phyloP scores from a whole-genome alignment of 352 stramenopile genomes.

The Pythium volutum region DNA sequence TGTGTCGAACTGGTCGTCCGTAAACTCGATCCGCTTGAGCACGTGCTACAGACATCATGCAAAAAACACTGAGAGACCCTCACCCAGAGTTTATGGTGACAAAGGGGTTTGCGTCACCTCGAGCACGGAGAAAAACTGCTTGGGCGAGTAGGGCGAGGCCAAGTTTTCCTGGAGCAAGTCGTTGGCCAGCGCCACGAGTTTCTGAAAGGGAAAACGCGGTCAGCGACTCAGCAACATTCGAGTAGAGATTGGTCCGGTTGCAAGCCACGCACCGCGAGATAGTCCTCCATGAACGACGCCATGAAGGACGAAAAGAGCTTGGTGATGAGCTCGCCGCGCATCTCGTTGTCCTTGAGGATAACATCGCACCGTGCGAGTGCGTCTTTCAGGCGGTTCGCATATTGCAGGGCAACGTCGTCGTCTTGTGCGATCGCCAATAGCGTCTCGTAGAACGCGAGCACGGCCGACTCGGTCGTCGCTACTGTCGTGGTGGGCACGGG shows the following conservation, averaged over 20 bases:
- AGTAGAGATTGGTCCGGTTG: too few relatives aligned
- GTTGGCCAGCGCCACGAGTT: conserved; percentile 46
- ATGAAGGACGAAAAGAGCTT: conserved; percentile 66
- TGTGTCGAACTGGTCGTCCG: conserved; percentile 60
- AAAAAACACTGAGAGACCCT: too few relatives aligned
- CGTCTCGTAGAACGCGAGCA: conserved; percentile 47
- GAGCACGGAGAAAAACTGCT: conserved; percentile 61
- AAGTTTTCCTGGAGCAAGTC: conserved; percentile 67
- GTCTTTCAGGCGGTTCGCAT: conserved; percentile 38
- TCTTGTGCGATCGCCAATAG: conserved; percentile 51
- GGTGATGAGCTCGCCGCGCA: conserved; percentile 62
- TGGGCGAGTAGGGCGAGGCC: conserved; percentile 49
- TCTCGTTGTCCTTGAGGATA: conserved; percentile 63
- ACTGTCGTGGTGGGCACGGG: not conserved
- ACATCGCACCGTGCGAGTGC: conserved; percentile 52
- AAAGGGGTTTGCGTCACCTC: conserved; percentile 42
- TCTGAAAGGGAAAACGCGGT: conserved; percentile 32
- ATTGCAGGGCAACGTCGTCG: conserved; percentile 34
- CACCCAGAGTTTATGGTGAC: too few relatives aligned
- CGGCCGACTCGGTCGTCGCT: conserved; percentile 29
- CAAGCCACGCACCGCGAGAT: conserved; percentile 44
- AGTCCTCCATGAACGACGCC: conserved; percentile 60
- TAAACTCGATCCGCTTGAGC: conserved; percentile 53
- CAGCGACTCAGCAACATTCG: not conserved
- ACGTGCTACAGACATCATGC: conserved; percentile 50